Percentiles rank a stretch among this genome's conserved stretches.
phyloP scores from a whole-genome alignment of 768 basidiomycete genomes.

The Epithele typhae region DNA sequence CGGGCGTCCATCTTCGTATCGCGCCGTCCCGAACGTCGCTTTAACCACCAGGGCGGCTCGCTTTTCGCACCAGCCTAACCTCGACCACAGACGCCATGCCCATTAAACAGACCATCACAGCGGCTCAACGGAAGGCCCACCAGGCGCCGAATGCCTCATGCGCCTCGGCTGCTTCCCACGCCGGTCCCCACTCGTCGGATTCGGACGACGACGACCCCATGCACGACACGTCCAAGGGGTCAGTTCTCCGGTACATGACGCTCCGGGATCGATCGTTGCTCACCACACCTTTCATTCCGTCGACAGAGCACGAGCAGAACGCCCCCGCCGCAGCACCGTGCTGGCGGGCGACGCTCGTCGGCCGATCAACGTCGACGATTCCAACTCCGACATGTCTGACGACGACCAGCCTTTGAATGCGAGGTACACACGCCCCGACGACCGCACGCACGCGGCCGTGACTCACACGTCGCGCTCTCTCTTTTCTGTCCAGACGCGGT shows the following conservation, averaged over 20 bases:
- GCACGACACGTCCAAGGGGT: too few relatives aligned
- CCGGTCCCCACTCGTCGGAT: slow-evolving; percentile 1
- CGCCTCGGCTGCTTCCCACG: too few relatives aligned
- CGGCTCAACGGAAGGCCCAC: neutral
- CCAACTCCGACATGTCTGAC: neutral
- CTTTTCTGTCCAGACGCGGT: too few relatives aligned
- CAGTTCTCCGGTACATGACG: too few relatives aligned
- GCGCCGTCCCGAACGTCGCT: neutral
- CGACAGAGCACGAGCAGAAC: neutral
- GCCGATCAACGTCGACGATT: neutral
- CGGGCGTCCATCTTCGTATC: neutral
- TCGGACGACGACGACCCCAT: neutral
- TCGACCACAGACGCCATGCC: neutral
- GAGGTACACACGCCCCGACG: neutral
- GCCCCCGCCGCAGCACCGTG: neutral
- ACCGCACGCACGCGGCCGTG: too few relatives aligned
- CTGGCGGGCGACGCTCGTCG: neutral
- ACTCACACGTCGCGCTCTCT: too few relatives aligned
- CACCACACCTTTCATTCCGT: too few relatives aligned
- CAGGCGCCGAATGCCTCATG: neutral
- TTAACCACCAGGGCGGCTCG: slow-evolving; percentile 3
- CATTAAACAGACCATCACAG: too few relatives aligned
- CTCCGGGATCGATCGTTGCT: too few relatives aligned
- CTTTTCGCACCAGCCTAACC: neutral
- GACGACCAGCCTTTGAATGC: neutral